These are phyloP conservation scores for Suillus decipiens DNA, from an alignment of 768 basidiomycete species.

Conservation along the genomic window DNA sequence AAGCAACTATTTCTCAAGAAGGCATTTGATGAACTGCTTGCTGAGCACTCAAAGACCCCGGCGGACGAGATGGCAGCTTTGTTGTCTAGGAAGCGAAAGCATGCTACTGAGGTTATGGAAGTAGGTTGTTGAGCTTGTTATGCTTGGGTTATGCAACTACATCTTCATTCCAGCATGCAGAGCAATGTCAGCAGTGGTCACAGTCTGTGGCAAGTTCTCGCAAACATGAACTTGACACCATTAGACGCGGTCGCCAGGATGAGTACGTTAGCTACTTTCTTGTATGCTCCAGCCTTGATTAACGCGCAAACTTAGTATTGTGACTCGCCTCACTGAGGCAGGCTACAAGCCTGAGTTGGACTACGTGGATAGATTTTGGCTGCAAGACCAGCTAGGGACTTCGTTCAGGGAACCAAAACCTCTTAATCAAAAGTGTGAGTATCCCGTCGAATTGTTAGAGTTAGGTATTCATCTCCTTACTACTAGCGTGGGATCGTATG, in stretches of 20 bases:
- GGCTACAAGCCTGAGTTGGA: constrained; percentile 7
- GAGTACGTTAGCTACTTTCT: background rate
- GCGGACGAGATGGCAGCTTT: background rate
- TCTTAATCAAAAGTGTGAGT: constrained; percentile 1
- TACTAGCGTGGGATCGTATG: constrained; percentile 7
- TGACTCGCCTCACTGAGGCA: background rate
- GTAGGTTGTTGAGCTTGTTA: background rate
- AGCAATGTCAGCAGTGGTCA: background rate
- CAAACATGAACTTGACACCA: background rate
- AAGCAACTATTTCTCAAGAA: background rate
- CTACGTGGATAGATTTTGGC: background rate
- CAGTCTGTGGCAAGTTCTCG: constrained; percentile 1
- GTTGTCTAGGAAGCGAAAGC: background rate
- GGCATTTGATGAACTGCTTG: background rate
- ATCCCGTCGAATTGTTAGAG: background rate
- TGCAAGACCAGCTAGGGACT: background rate
- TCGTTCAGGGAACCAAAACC: background rate
- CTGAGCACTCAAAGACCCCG: background rate
- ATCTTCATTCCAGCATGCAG: constrained; percentile 1
- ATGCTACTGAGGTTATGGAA: background rate
- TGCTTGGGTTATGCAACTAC: background rate
- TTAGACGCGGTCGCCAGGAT: background rate
- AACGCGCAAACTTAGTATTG: background rate
- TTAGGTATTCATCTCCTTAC: background rate
- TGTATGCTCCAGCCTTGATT: too few species aligned